Evolutionary conservation across 2,329 filamentous ascomycete genomes (phyloP).

Genomic region (Madurella fahalii): DNA sequence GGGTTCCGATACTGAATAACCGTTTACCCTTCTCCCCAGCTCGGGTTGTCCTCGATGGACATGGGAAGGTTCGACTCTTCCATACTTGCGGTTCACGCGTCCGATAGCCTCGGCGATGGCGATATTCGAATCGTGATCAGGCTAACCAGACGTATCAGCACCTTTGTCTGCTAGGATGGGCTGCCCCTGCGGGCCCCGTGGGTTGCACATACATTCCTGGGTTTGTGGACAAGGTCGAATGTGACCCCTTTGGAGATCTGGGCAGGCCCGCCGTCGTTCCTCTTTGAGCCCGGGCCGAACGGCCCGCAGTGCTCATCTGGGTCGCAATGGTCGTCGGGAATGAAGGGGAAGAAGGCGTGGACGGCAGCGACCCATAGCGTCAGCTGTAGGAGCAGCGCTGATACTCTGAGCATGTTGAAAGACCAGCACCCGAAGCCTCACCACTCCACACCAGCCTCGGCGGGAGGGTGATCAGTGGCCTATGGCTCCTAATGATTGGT

Average conservation of each 20-base stretch:
- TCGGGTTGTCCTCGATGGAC: constrained; percentile 16
- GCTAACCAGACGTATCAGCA: constrained; percentile 28
- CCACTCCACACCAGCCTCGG: constrained; percentile 23
- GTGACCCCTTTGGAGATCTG: constrained; percentile 28
- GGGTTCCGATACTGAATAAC: constrained; percentile 46
- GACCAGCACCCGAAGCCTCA: constrained; percentile 17
- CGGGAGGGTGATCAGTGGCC: constrained; percentile 13
- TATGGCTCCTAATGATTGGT: constrained; percentile 4
- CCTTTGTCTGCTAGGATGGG: neutral
- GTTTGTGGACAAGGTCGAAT: constrained; percentile 40
- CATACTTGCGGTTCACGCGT: constrained; percentile 40
- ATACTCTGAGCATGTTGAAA: constrained; percentile 39
- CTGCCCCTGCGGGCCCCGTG: neutral
- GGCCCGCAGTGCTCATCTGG: constrained; percentile 14
- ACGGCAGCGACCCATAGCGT: constrained; percentile 44
- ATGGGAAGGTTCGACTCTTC: constrained; percentile 23
- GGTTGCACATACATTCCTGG: constrained; percentile 31
- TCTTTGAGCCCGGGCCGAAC: constrained; percentile 7
- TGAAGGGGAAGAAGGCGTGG: constrained; percentile 47
- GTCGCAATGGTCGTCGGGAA: constrained; percentile 29
- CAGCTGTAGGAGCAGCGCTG: constrained; percentile 40
- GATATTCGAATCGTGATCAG: constrained; percentile 33
- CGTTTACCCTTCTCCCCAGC: constrained; percentile 40
- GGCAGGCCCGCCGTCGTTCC: constrained; percentile 7
- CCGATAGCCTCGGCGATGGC: constrained; percentile 37